Evolutionary conservation across 2,329 filamentous ascomycete species (phyloP).

Genomic region (Pezicula radicicola): DNA sequence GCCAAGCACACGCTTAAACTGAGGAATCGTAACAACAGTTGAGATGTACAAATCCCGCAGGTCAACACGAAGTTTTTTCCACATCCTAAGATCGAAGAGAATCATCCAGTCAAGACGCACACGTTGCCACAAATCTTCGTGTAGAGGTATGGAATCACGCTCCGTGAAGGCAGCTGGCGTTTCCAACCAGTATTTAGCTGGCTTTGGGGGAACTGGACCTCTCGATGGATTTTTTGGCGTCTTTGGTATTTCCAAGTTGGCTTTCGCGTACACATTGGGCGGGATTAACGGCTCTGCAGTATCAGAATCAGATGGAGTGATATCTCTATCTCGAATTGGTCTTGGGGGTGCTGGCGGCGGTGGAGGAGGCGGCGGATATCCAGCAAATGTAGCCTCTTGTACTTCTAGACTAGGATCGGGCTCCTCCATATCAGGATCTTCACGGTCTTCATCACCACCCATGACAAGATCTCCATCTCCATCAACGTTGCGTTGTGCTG

Average conservation of each 20-base stretch:
- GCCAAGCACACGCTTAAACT: conserved; percentile 93
- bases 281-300: conserved; percentile 66
- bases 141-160: conserved; percentile 59
- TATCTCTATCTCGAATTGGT: conserved; percentile 50
- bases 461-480: conserved; percentile 41
- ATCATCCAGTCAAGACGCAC: conserved; percentile 93
- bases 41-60: conserved; percentile 93
- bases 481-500: conserved; percentile 21
- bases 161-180: conserved; percentile 69
- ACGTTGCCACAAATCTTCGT: conserved; percentile 86
- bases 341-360: conserved; percentile 40
- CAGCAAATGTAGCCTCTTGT: conserved; percentile 74
- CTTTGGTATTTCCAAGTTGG: conserved; percentile 72
- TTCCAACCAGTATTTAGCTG: conserved; percentile 82
- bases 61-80: conserved; percentile 92
- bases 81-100: conserved; percentile 89
- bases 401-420: conserved; percentile 60
- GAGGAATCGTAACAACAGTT: conserved; percentile 89
- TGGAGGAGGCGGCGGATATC: conserved; percentile 65
- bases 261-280: conserved; percentile 58
- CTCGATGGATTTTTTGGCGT: conserved; percentile 63
- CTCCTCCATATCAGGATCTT: conserved; percentile 39
- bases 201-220: conserved; percentile 48
- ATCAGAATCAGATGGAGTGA: conserved; percentile 71
- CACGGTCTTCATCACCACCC: conserved; percentile 33